Base-by-base conservation (phyloP, 441 rosid genomes). In the Pelargonium australe region DNA sequence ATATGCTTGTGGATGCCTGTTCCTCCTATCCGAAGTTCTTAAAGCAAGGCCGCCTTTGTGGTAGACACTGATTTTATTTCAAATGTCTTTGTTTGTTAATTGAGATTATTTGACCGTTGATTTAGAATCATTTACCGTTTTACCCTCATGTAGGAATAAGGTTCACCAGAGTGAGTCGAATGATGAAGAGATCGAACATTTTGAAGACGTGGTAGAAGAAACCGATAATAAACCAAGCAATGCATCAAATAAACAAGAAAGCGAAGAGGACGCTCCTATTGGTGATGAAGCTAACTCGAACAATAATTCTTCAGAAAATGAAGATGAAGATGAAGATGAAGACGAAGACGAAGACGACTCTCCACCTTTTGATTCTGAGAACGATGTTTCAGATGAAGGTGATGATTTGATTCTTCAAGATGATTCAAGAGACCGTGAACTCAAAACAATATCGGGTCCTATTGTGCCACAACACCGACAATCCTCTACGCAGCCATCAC, bases 21-120 rank as follows among this genome's bases (percentile, higher is more conserved):
- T 95, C 82, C 95, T 90, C 70, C 83, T 95, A 31, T 95, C 99
- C 20, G 99, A 95, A 81, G 90, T 92, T 70, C 93, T 92, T 67
- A 95, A 89, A 83, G 87, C 96, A 62, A 85, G 93, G 65, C 91
- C 95, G 0, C 95, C 88, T 69, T 80, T 95, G 64, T 94, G 97
- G 97, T 94, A 72, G 75, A 37, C 69, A 64, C 13, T 34, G 45
- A 7, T 64, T 14, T 25, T 7, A 20, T 73, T 7, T 69, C 47
- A 63, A 14, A n/a, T 43, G 58, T 31, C 20, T 6, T 53, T n/a
- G 1, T 40, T 57, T 16, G 63, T 19, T 23, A 16, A 57, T 57
- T 17, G 7, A 57, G 63, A 57, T 57, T 57, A 57, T 57, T 20
- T 57, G 19, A 57, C 28, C 28, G 5, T 57, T 57, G 20, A 23